Evolutionary conservation across 176 grass and related monocot species (phyloP).

Genomic region (Bolboschoenus planiculmis): DNA sequence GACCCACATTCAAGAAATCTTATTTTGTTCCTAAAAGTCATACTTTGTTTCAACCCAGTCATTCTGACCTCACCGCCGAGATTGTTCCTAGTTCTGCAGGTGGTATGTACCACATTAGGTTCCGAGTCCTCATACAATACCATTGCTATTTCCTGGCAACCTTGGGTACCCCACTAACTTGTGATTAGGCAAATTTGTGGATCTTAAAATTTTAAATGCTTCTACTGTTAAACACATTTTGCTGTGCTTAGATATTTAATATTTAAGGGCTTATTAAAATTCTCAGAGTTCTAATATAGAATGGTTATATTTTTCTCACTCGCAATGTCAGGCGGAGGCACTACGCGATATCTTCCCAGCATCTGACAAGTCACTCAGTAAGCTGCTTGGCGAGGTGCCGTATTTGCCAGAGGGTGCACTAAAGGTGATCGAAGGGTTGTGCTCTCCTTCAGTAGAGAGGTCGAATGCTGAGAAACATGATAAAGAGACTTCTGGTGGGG

Average conservation of each 20-base stretch:
- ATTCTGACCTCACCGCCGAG: neutral
- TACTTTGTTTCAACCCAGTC: too few relatives aligned
- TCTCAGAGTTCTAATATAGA: neutral
- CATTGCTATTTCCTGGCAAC: too few relatives aligned
- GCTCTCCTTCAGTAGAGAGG: slow-evolving; percentile 43
- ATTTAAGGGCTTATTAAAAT: neutral
- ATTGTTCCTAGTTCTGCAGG: too few relatives aligned
- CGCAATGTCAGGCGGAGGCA: slow-evolving; percentile 49
- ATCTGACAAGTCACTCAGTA: slow-evolving; percentile 84
- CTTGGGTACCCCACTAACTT: too few relatives aligned
- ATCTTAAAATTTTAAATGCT: too few relatives aligned
- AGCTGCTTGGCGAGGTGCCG: slow-evolving; percentile 81
- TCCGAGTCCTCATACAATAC: neutral
- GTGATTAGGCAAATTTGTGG: too few relatives aligned
- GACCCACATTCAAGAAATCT: too few relatives aligned
- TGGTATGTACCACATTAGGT: neutral
- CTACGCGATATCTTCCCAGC: slow-evolving; percentile 83
- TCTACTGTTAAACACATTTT: too few relatives aligned
- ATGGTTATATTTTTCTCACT: slow-evolving; percentile 18
- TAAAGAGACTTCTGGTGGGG: slow-evolving; percentile 60
- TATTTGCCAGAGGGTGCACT: slow-evolving; percentile 75
- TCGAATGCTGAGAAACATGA: slow-evolving; percentile 66
- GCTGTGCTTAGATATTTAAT: too few relatives aligned
- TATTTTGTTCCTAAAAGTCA: too few relatives aligned
- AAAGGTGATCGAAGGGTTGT: slow-evolving; percentile 79